Evolutionary conservation across 1,139 yeast species (phyloP), one percentile per base, ranked within the genome.

Genomic region (Lipomyces yarrowii): DNA sequence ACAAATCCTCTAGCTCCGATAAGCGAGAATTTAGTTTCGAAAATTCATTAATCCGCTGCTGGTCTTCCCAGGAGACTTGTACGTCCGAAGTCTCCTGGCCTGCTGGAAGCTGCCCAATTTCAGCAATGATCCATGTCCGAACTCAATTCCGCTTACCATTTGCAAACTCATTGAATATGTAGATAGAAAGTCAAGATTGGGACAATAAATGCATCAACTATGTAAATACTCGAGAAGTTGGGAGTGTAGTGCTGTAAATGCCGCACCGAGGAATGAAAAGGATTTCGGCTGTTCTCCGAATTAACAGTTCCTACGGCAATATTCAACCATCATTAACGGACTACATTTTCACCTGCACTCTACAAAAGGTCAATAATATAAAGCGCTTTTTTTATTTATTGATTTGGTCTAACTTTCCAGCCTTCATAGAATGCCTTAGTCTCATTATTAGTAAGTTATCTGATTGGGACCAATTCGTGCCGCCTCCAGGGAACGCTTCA

Each of bases 31-130:
- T 90, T 69, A 92, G 82, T 62, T 92, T 88, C 32, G 97, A 91
- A 74, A 94, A 94, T 75, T 87, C 86, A 77, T 94, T 94, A 80
- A 94, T 94, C 74, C 86, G 86, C 75, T 89, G 87, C 79, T 94
- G 99, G 77, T 94, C 98, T 68, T 86, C 92, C 87, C 93, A 90
- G 35, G 87, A 81, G 33, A 94, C 99, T 74, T 91, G 96, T 0
- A 86, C 84, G 23, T 87, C 87, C 75, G 90, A 89, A 69, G 62
- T 54, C 57, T 71, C 72, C 52, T 72, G 72, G 23, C 70, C 71
- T 4, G 70, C 71, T 11, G 73, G 72, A 8, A 71, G 69, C 73
- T 71, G 54, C 13, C 18, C 3, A 30, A n/a, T 3, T 7, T 8
- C 33, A 23, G 18, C 30, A 26, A 48, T n/a, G 21, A 21, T 10